Conservation (phyloP, 192 early-diverging fungal genomes). For the Coemansia sp. region DNA sequence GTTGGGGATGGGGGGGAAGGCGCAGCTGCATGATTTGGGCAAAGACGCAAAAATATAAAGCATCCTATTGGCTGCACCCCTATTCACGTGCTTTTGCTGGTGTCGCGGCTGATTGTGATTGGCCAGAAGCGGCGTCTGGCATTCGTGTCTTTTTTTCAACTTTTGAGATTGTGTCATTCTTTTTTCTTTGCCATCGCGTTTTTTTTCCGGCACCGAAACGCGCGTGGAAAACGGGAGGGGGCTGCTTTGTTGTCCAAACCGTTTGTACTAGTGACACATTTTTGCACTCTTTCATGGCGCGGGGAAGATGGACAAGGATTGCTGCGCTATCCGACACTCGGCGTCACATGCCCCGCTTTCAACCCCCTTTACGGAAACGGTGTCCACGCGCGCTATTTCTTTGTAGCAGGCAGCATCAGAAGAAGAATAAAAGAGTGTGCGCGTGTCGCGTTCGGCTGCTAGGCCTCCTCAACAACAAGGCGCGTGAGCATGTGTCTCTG, state of each 20-base stretch:
- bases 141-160: neutral
- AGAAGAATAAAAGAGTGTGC: neutral
- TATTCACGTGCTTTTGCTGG: slow-evolving; percentile 33
- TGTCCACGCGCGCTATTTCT: neutral
- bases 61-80: slow-evolving; percentile 32
- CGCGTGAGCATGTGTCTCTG: neutral
- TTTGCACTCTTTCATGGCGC: neutral
- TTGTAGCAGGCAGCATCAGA: neutral
- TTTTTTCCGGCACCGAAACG: neutral
- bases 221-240: neutral
- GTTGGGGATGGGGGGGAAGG: slow-evolving; percentile 12
- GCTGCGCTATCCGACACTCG: neutral
- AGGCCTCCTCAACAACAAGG: neutral
- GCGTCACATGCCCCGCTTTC: neutral
- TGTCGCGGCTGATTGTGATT: slow-evolving; percentile 39
- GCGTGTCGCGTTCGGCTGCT: neutral
- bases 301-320: neutral
- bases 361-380: neutral
- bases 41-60: slow-evolving; percentile 25
- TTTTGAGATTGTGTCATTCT: slow-evolving; percentile 1
- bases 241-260: neutral
- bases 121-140: slow-evolving; percentile 6
- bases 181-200: slow-evolving; percentile 5
- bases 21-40: neutral
- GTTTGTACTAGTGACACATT: neutral